These are phyloP conservation scores for Gillenia trifoliata DNA, from an alignment of 306 rosid genomes.

Conservation along the genomic window DNA sequence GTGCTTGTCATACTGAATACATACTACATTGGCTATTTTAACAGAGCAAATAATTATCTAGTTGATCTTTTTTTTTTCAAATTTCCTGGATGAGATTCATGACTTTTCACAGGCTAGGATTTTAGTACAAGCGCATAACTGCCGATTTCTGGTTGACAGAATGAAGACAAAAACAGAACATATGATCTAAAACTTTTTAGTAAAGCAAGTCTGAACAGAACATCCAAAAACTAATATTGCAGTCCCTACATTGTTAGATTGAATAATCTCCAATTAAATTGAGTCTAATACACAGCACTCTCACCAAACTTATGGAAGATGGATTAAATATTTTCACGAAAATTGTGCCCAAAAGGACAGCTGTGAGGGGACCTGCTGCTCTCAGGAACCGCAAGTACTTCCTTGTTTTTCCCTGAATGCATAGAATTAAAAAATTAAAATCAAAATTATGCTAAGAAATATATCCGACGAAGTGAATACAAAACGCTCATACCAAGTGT, in stretches of 20 bases:
- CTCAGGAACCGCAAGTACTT: slow-evolving; percentile 80
- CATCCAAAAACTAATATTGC: background rate
- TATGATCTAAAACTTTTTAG: background rate
- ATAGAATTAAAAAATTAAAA: slow-evolving; percentile 26
- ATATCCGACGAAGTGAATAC: slow-evolving; percentile 19
- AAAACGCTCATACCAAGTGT: slow-evolving; percentile 64
- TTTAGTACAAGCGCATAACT: background rate
- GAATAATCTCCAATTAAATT: slow-evolving; percentile 12
- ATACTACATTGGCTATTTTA: background rate
- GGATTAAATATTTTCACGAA: slow-evolving; percentile 66
- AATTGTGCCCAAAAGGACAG: slow-evolving; percentile 64
- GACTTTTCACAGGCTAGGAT: background rate
- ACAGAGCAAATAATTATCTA: background rate
- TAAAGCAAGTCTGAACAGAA: background rate
- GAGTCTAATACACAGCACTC: slow-evolving; percentile 27
- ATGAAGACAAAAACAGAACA: slow-evolving; percentile 1
- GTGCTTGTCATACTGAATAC: background rate
- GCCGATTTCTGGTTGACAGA: slow-evolving; percentile 14
- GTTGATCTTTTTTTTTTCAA: background rate
- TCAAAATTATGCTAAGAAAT: slow-evolving; percentile 17
- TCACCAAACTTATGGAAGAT: slow-evolving; percentile 83
- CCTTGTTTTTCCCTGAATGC: slow-evolving; percentile 78
- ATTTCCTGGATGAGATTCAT: slow-evolving; percentile 2
- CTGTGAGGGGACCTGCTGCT: slow-evolving; percentile 95
- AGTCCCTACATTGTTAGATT: background rate